Evolutionary conservation across 1,139 yeast species (phyloP), one percentile per base, ranked within the genome.

Genomic region (Kazachstania sp.): DNA sequence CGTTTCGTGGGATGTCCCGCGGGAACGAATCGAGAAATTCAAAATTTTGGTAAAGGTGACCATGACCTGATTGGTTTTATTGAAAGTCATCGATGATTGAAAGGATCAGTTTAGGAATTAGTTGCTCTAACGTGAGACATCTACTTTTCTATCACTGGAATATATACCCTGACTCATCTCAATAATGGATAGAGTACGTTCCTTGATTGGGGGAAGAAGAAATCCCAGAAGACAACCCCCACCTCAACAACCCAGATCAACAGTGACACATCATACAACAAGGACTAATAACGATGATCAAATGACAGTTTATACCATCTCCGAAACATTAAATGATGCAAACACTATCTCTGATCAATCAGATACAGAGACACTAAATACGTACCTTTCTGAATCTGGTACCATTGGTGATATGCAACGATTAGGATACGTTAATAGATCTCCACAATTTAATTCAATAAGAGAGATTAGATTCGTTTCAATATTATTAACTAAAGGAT

Each of bases 381-480:
- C 64, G 1, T 54, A 45, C 31, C 44, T 48, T 5, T 60, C 65
- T 1, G 64, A 56, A 15, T 52, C 51, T 4, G 41, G 49, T 28
- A 61, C 64, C 2, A 56, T 60, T 7, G 64, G 64, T 3, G 65
- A 61, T 45, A 47, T 58, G 13, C 54, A 51, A 38, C 49, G 56
- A 38, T 51, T 45, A 15, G 63, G 63, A 7, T 59, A 45, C 46
- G 58, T 60, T 7, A 61, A 62, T 44, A 49, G 64, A 40, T 53
- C 60, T 20, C 65, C 65, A 11, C 43, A 51, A 20, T 60, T 60
- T 30, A 46, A 46, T 13, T 43, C 51, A 9, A 45, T 45, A 23
- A 54, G 72, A 37, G 54, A 58, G 4, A 46, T 67, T 35, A 69
- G 68, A 0, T 56, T 67, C 16, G 60, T 61, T 0, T 61, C 69